phyloP scores from a whole-genome alignment of 2,329 filamentous ascomycete species.

The Exophiala bonariae region DNA sequence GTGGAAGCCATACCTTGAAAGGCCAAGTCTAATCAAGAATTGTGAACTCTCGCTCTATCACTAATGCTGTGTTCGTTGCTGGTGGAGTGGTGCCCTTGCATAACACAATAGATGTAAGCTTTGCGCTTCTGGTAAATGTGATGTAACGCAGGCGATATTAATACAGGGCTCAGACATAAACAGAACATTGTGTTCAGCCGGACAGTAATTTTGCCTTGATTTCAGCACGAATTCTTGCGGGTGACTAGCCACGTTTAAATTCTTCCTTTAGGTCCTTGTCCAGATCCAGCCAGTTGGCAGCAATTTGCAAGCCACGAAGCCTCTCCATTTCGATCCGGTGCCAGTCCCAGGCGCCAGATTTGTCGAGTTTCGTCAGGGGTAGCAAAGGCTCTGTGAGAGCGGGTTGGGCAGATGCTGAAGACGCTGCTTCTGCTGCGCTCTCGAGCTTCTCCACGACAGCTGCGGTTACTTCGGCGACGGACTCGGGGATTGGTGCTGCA shows the following conservation, averaged over 20 bases:
- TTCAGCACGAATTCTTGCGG: too few species aligned
- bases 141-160: too few species aligned
- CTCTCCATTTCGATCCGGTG: conserved; percentile 60
- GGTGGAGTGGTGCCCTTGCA: too few species aligned
- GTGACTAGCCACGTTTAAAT: conserved; percentile 28
- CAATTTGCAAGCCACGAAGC: conserved; percentile 54
- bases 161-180: background rate
- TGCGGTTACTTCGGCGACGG: conserved; percentile 10
- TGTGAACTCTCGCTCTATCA: too few species aligned
- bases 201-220: too few species aligned
- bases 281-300: conserved; percentile 55
- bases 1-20: too few species aligned
- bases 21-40: too few species aligned
- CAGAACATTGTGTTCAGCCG: too few species aligned
- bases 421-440: conserved; percentile 28
- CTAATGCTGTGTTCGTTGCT: too few species aligned
- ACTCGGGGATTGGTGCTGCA: conserved; percentile 11
- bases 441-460: conserved; percentile 22
- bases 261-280: conserved; percentile 54
- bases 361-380: conserved; percentile 34
- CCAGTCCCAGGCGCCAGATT: conserved; percentile 57
- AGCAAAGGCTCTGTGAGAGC: conserved; percentile 27
- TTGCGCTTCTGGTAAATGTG: too few species aligned
- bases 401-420: conserved; percentile 7
- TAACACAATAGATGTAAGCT: too few species aligned